phyloP scores from a whole-genome alignment of 805 yeast genomes.

The Myxozyma neotropica region DNA sequence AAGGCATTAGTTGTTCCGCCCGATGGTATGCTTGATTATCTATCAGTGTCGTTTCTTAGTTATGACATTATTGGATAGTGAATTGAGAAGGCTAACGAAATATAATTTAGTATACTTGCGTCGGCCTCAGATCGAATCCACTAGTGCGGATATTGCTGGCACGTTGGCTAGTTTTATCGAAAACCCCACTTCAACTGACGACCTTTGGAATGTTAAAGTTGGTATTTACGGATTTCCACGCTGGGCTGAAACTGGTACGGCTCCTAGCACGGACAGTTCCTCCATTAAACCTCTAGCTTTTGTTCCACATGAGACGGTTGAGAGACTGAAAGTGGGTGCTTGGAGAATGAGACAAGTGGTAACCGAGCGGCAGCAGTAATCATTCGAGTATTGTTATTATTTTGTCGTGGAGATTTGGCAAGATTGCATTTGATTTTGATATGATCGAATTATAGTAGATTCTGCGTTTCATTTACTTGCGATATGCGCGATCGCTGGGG shows the following conservation, averaged over 20 bases:
- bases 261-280: background rate
- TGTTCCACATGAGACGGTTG: conserved; percentile 23
- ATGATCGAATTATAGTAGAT: too few species aligned
- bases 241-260: conserved; percentile 14
- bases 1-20: conserved; percentile 21
- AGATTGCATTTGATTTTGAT: too few species aligned
- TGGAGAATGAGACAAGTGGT: conserved; percentile 28
- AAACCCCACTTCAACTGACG: conserved; percentile 12
- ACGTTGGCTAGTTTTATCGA: conserved; percentile 25
- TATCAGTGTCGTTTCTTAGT: background rate
- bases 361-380: background rate
- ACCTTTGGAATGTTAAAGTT: conserved; percentile 28
- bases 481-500: too few species aligned
- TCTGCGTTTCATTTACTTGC: too few species aligned
- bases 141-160: conserved; percentile 24
- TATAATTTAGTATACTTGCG: conserved; percentile 9
- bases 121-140: conserved; percentile 15
- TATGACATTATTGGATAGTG: too few species aligned
- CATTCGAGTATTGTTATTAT: background rate
- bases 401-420: background rate
- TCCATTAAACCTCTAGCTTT: conserved; percentile 10
- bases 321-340: conserved; percentile 27
- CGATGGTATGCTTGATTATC: conserved; percentile 7
- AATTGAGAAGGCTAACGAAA: too few species aligned
- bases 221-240: conserved; percentile 24